A percentile compares a stretch with the other conserved stretches of the same genome.
Conservation (phyloP, 805 yeast species). For the Torulaspora maleeae region DNA sequence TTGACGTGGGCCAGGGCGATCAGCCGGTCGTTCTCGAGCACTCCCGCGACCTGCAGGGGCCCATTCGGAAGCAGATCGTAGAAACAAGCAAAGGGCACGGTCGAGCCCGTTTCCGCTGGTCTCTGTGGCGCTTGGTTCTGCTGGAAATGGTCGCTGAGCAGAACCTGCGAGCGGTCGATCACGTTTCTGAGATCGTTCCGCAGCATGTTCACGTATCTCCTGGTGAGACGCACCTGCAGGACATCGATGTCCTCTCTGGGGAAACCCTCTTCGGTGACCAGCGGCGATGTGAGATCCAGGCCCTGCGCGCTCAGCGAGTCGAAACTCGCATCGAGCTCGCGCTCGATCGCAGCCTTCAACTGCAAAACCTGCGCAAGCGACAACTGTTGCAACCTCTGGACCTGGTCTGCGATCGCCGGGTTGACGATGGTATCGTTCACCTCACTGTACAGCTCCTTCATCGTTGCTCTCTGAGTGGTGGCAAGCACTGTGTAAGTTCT, state of each 20-base stretch:
- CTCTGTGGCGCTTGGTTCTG: neutral
- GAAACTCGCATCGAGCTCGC: constrained; percentile 39
- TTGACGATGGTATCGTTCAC: constrained; percentile 13
- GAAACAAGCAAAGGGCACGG: constrained; percentile 54
- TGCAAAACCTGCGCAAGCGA: constrained; percentile 26
- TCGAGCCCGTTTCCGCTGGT: constrained; percentile 4
- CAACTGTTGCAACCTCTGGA: constrained; percentile 7
- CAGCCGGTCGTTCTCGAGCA: constrained; percentile 51
- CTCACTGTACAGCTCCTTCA: constrained; percentile 1
- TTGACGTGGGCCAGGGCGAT: constrained; percentile 50
- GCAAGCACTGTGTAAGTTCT: neutral
- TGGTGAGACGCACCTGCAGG: constrained; percentile 54
- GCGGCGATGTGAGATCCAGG: constrained; percentile 58
- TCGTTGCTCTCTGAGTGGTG: neutral
- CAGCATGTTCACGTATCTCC: constrained; percentile 61
- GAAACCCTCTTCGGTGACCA: constrained; percentile 71
- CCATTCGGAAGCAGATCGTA: constrained; percentile 46
- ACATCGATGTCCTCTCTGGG: constrained; percentile 85
- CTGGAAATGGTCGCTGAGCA: constrained; percentile 44
- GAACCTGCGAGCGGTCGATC: constrained; percentile 43
- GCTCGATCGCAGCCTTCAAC: constrained; percentile 41
- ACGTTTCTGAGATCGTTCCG: constrained; percentile 63
- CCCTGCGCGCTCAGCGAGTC: constrained; percentile 43
- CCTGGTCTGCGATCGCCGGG: constrained; percentile 7
- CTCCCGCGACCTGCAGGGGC: constrained; percentile 57